A percentile compares a stretch with the other conserved stretches of the same genome.
These are phyloP conservation scores for Magnaporthales sp. DNA, from an alignment of 2,329 filamentous ascomycete species.

Conservation along the genomic window DNA sequence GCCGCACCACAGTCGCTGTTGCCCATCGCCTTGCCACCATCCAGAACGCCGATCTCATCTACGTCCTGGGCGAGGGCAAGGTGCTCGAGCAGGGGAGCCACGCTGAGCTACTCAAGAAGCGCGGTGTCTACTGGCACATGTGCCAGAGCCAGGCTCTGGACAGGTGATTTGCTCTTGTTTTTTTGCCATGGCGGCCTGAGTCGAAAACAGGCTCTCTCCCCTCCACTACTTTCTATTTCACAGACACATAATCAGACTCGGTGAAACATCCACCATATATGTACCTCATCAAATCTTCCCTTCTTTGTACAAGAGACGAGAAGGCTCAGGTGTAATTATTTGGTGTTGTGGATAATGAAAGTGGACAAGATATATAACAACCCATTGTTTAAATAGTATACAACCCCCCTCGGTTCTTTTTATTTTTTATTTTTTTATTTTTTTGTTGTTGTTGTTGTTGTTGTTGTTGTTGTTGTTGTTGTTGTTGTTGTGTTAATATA, in stretches of 20 bases:
- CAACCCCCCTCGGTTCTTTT: background rate
- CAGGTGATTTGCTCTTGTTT: slow-evolving; percentile 20
- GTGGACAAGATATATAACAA: background rate
- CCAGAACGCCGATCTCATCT: slow-evolving; percentile 38
- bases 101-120: slow-evolving; percentile 38
- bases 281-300: background rate
- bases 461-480: too few relatives aligned
- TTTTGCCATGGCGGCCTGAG: background rate
- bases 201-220: background rate
- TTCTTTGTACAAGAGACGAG: background rate
- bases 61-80: slow-evolving; percentile 62
- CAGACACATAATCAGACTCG: background rate
- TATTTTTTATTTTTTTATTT: background rate
- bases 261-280: background rate
- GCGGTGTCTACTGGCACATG: slow-evolving; percentile 50
- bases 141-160: slow-evolving; percentile 52
- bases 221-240: background rate
- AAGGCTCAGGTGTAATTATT: background rate
- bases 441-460: too few relatives aligned
- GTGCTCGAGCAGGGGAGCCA: slow-evolving; percentile 47
- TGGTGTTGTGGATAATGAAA: background rate
- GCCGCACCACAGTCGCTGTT: slow-evolving; percentile 62
- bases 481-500: too few relatives aligned
- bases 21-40: slow-evolving; percentile 53
- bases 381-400: background rate